Base-by-base conservation (phyloP, 192 early-diverging fungal genomes). In the Podila epigama region DNA sequence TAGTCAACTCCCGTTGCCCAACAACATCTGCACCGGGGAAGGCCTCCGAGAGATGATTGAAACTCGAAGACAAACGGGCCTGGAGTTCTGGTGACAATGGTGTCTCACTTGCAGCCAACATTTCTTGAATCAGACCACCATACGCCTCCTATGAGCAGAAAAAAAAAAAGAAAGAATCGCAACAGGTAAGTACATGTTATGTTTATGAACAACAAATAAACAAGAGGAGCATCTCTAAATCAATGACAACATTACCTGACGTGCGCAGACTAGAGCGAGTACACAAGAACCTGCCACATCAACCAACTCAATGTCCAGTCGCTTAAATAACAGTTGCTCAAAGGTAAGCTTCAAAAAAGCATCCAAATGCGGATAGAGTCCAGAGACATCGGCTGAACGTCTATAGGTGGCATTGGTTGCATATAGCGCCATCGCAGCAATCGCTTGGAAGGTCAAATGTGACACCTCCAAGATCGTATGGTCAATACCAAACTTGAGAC, bases 401-500 rank as follows among this genome's bases (percentile, higher is more conserved):
- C 52, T 67, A 7, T 51, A 42, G 5, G 60, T 51, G 51, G 89
- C 82, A 36, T 88, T 84, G 73, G 85, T 84, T 1, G 75, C 79
- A 73, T 77, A 90, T 40, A 89, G 52, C 1, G 88, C 87, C 52
- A 92, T 57, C 0, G 87, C 81, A 1, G 86, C 81, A 41, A 92
- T 83, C n/a, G 91, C 90, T 36, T 89, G 86, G 60, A 89, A 84
- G 4, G 90, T 83, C 4, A 83, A 35, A 25, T 82, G 71, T n/a
- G 86, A 78, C 5, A 91, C 82, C 54, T 90, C 89, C 37, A 79
- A 63, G 41, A 92, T 87, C 32, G 82, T 71, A 52, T 88, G 84
- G 20, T 83, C 68, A 39, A 90, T 84, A 28, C 91, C 91, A 66
- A 81, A 90, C 51, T 87, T 86, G 51, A 92, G 78, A 27, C 85